phyloP scores from a whole-genome alignment of 1,139 yeast genomes.

The Casaregolazyma suthepensis region DNA sequence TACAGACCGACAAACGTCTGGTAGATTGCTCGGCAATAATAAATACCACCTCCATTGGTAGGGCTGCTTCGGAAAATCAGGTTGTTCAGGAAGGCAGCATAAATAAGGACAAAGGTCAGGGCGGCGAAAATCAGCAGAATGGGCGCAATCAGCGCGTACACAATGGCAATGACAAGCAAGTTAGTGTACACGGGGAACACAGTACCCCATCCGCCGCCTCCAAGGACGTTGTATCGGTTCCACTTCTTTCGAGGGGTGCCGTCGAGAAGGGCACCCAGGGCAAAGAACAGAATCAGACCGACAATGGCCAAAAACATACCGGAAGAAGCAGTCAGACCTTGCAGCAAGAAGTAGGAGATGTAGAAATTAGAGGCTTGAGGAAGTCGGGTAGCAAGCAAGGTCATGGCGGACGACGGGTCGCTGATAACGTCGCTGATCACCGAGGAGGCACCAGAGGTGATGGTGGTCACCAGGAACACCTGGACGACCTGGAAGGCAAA shows the following conservation, averaged over 20 bases:
- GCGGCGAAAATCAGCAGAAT: conserved; percentile 63
- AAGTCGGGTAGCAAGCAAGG: conserved; percentile 60
- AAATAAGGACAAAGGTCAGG: conserved; percentile 62
- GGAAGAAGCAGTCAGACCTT: conserved; percentile 77
- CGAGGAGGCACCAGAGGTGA: conserved; percentile 75
- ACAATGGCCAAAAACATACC: conserved; percentile 76
- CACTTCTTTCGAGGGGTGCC: conserved; percentile 83
- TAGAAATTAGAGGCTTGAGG: conserved; percentile 88
- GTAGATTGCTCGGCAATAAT: conserved; percentile 81
- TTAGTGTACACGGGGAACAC: conserved; percentile 78
- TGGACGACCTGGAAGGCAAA: conserved; percentile 88
- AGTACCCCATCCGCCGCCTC: conserved; percentile 78
- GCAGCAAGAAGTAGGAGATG: conserved; percentile 52
- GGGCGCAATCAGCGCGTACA: conserved; percentile 82
- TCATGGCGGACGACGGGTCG: conserved; percentile 63
- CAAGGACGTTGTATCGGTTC: conserved; percentile 59
- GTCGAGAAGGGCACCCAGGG: conserved; percentile 66
- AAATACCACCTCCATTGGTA: conserved; percentile 74
- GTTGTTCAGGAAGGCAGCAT: conserved; percentile 75
- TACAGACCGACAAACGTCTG: conserved; percentile 87
- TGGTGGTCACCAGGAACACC: conserved; percentile 72
- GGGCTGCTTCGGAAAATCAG: conserved; percentile 64
- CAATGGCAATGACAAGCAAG: conserved; percentile 71
- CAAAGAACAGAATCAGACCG: conserved; percentile 61
- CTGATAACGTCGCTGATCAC: conserved; percentile 62